Evolutionary conservation across 495 filamentous ascomycete species (phyloP), one percentile per base, ranked within the genome.

Genomic region (Ascodesmis nigricans): DNA sequence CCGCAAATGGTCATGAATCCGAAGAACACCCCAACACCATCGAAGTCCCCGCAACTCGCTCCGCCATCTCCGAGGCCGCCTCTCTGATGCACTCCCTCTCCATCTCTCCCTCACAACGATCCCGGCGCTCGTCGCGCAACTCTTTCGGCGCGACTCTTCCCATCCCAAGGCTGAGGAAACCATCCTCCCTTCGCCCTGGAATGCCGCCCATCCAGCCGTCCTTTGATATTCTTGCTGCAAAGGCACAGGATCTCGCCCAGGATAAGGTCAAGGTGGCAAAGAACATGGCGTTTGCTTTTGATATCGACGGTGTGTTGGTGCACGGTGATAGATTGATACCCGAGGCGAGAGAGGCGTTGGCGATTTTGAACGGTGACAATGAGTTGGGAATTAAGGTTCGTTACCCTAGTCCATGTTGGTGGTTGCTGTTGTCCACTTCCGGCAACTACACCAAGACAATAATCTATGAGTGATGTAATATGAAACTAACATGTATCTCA

Each of bases 61-160:
- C 71, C 21, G 65, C 71, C 22, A 65, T 77, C 43, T 69, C 73
- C 11, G 69, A 81, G 57, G 67, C 69, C 18, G 58, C 67, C 16
- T 57, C 65, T 34, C 71, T 70, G 55, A 79, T 80, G 75, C 75
- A 80, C 60, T 64, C 66, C 38, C 58, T 81, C 53, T 75, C 69
- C 41, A 51, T 71, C 19, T 53, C 64, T 2, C 75, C 74, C 4
- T 79, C 75, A 1, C 64, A 66, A 53, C 67, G 64, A 52, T 66
- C 72, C 35, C 60, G 75, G 22, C 59, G 75, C 30, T 59, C 67
- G 15, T 80, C 77, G 21, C 66, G 75, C 40, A 83, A 80, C 65
- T 81, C 75, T 8, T 80, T 83, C 45, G 76, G 75, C 31, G 62
- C 73, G 24, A 68, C 73, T 10, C 67, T 83, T 7, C 77, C 75